Conservation (phyloP, 2,329 filamentous ascomycete species). For the Colletotrichum melonis region DNA sequence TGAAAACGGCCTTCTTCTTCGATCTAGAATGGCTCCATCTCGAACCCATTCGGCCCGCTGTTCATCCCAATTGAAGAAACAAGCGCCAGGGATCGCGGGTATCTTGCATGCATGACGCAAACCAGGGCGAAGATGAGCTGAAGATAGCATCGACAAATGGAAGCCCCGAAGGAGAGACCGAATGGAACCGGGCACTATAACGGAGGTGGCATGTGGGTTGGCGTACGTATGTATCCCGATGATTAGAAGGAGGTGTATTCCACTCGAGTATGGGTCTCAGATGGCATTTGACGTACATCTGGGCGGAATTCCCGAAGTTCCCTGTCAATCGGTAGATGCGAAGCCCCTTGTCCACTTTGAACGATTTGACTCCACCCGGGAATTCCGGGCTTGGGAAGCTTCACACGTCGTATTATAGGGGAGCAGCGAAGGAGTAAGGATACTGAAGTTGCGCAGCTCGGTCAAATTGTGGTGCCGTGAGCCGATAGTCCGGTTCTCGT, state of each 20-base stretch:
- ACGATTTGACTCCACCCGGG: background rate
- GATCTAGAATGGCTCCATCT: conserved; percentile 5
- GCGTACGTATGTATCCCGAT: conserved; percentile 1
- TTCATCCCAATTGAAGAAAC: conserved; percentile 18
- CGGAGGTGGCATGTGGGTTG: background rate
- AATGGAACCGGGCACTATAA: conserved; percentile 11
- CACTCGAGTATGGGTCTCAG: background rate
- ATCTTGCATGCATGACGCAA: conserved; percentile 17
- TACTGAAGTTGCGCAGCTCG: background rate
- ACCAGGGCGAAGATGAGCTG: conserved; percentile 17
- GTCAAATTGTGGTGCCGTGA: background rate
- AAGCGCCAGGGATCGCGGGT: conserved; percentile 16
- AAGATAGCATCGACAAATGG: conserved; percentile 13
- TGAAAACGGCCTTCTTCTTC: background rate
- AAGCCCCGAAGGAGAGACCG: conserved; percentile 2
- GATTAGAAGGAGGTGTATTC: conserved; percentile 8
- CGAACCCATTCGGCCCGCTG: conserved; percentile 10
- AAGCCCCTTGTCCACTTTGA: background rate
- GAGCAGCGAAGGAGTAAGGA: background rate
- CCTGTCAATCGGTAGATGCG: background rate
- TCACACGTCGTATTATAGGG: background rate
- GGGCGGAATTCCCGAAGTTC: conserved; percentile 5
- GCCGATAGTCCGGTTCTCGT: too few relatives aligned
- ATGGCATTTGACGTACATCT: conserved; percentile 7
- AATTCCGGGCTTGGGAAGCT: background rate